These are phyloP conservation scores for Daldinia childiae DNA, from an alignment of 495 filamentous ascomycete species.

Conservation along the genomic window DNA sequence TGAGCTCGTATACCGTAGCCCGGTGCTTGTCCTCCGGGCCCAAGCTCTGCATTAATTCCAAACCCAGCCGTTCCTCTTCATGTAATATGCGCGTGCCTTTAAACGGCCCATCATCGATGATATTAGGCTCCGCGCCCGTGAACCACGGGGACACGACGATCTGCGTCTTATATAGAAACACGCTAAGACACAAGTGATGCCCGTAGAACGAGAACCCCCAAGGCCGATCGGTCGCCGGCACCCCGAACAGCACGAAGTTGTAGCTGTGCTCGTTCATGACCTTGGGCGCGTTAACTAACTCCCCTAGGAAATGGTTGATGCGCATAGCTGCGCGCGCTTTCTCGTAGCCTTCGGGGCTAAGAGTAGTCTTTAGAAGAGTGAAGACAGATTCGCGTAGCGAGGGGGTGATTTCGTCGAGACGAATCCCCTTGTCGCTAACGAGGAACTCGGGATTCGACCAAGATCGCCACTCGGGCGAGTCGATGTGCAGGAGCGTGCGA, in stretches of 20 bases:
- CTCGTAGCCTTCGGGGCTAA: conserved; percentile 74
- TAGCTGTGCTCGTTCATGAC: conserved; percentile 80
- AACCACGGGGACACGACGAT: conserved; percentile 76
- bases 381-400: conserved; percentile 59
- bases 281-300: conserved; percentile 65
- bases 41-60: conserved; percentile 74
- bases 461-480: conserved; percentile 75
- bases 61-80: conserved; percentile 68
- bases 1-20: conserved; percentile 64
- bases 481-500: conserved; percentile 65
- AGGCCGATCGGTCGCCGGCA: conserved; percentile 60
- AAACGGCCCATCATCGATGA: conserved; percentile 71
- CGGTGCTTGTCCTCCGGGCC: conserved; percentile 53
- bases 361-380: conserved; percentile 62
- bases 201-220: conserved; percentile 83
- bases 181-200: conserved; percentile 76
- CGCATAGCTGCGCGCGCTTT: conserved; percentile 76
- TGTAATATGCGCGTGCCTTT: conserved; percentile 70
- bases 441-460: conserved; percentile 83
- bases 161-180: conserved; percentile 69
- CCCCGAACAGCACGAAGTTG: conserved; percentile 74
- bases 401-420: conserved; percentile 66
- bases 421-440: conserved; percentile 68
- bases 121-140: conserved; percentile 79
- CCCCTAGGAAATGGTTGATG: conserved; percentile 81